Evolutionary conservation across 1,284 basidiomycete species (phyloP).

Genomic region (Ganoderma multipileum): DNA sequence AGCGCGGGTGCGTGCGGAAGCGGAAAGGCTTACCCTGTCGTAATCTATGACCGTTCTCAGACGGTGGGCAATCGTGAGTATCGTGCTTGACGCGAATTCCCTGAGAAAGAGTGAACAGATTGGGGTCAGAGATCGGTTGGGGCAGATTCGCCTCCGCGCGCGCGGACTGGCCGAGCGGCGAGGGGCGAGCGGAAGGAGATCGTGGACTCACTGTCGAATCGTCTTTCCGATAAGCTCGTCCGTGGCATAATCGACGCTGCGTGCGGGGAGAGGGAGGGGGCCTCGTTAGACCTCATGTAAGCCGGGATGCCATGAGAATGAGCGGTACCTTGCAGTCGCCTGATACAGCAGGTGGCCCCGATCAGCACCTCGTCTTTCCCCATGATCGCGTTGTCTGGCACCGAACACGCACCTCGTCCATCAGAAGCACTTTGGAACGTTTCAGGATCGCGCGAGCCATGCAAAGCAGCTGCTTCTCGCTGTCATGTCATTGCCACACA

Average conservation of each 20-base stretch:
- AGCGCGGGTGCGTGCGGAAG: neutral
- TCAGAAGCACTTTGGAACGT: constrained; percentile 77
- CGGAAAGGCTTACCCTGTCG: constrained; percentile 49
- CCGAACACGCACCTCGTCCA: constrained; percentile 73
- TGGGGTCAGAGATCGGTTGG: constrained; percentile 18
- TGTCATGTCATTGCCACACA: constrained; percentile 33
- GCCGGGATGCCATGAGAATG: constrained; percentile 22
- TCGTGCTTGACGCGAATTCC: constrained; percentile 64
- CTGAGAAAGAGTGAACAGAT: constrained; percentile 34
- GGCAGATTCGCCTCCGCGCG: neutral
- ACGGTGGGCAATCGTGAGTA: constrained; percentile 68
- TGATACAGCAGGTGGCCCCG: constrained; percentile 32
- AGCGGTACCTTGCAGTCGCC: constrained; percentile 69
- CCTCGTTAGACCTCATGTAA: constrained; percentile 15
- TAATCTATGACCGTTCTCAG: constrained; percentile 71
- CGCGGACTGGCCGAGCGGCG: neutral
- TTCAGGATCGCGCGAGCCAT: constrained; percentile 87
- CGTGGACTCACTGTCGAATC: constrained; percentile 68
- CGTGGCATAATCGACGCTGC: constrained; percentile 78
- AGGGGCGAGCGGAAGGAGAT: neutral
- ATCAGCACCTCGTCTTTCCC: constrained; percentile 16
- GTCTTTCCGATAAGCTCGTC: constrained; percentile 79
- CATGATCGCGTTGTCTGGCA: neutral
- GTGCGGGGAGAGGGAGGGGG: constrained; percentile 1
- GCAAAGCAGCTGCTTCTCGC: constrained; percentile 84